Percentiles rank a stretch among this genome's conserved stretches.
Conservation (phyloP, 192 early-diverging fungal species). For the Entomortierella lignicola region DNA sequence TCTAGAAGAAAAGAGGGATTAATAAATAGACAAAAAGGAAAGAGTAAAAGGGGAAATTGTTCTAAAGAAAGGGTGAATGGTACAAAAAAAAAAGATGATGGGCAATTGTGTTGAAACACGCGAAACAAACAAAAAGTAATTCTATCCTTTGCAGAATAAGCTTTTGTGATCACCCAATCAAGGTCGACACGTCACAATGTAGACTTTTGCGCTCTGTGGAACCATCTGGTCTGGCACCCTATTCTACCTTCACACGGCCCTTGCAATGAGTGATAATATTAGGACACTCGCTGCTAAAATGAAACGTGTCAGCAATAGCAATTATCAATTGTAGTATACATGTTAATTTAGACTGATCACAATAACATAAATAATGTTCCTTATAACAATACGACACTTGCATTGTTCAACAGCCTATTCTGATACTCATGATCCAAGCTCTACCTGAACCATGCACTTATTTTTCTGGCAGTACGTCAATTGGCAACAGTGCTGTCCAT, state of each 20-base stretch:
- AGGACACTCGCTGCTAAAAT: too few species aligned
- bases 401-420: too few species aligned
- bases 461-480: too few species aligned
- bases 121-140: not conserved
- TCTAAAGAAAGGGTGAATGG: not conserved
- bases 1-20: not conserved
- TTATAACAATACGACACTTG: too few species aligned
- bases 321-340: not conserved
- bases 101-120: not conserved
- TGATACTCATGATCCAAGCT: not conserved
- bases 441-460: not conserved
- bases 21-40: not conserved
- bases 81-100: not conserved
- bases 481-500: not conserved
- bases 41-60: not conserved
- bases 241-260: too few species aligned
- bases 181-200: constrained; percentile 5
- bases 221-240: too few species aligned
- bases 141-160: too few species aligned
- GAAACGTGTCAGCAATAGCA: too few species aligned
- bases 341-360: not conserved
- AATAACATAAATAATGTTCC: not conserved
- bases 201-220: too few species aligned
- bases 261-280: not conserved
- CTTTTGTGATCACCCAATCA: constrained; percentile 4